Percentiles rank a stretch among this genome's conserved stretches.
These are phyloP conservation scores for Annulohypoxylon truncatum DNA, from an alignment of 2,329 filamentous ascomycete genomes.

Conservation along the genomic window DNA sequence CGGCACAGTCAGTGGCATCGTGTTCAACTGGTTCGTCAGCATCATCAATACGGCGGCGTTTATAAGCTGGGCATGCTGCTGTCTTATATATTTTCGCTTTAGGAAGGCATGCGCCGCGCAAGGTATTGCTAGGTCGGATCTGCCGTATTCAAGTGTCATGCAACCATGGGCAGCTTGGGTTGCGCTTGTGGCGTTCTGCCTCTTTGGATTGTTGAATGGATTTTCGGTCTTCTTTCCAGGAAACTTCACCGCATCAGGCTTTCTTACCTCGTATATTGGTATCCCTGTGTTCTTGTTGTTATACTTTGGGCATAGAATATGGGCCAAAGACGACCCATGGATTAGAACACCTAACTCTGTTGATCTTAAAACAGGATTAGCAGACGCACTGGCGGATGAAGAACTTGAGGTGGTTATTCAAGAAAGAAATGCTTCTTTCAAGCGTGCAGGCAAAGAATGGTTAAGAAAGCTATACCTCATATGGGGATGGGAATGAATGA, in stretches of 20 bases:
- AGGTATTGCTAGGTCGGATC: slow-evolving; percentile 51
- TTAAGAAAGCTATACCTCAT: slow-evolving; percentile 17
- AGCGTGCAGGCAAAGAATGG: slow-evolving; percentile 1
- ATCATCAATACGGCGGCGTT: slow-evolving; percentile 64
- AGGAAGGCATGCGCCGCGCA: slow-evolving; percentile 60
- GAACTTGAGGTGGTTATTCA: slow-evolving; percentile 2
- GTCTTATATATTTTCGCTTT: slow-evolving; percentile 69
- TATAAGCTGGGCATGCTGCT: slow-evolving; percentile 65
- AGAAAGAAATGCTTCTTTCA: background rate
- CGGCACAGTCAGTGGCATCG: slow-evolving; percentile 66
- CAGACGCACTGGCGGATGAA: slow-evolving; percentile 24
- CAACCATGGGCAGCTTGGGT: slow-evolving; percentile 69
- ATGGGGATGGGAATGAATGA: slow-evolving; percentile 33
- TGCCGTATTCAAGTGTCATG: slow-evolving; percentile 65
- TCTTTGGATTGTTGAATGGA: slow-evolving; percentile 70
- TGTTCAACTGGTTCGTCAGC: slow-evolving; percentile 71
- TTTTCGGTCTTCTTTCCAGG: slow-evolving; percentile 72
- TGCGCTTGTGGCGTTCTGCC: slow-evolving; percentile 61
- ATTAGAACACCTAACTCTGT: slow-evolving; percentile 60
- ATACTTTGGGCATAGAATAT: slow-evolving; percentile 64
- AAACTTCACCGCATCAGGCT: slow-evolving; percentile 65
- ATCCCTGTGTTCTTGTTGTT: slow-evolving; percentile 70
- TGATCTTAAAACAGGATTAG: slow-evolving; percentile 63
- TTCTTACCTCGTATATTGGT: slow-evolving; percentile 74
- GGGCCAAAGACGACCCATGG: slow-evolving; percentile 62